These are phyloP conservation scores for Kluyveromyces aestuarii DNA, from an alignment of 805 yeast genomes.

Conservation along the genomic window DNA sequence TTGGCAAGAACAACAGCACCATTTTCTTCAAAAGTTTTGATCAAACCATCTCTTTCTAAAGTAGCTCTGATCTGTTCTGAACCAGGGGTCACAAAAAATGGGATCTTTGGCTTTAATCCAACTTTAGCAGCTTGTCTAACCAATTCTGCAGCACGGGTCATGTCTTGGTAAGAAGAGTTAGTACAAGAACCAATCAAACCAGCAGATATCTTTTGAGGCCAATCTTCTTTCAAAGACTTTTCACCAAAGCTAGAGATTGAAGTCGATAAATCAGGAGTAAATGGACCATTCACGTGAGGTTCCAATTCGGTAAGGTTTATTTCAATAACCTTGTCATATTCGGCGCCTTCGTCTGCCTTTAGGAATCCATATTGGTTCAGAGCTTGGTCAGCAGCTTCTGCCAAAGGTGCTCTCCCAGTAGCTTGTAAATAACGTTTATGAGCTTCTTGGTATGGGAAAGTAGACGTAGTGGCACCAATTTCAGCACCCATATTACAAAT, in stretches of 20 bases:
- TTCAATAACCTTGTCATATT: conserved; percentile 88
- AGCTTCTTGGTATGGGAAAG: conserved; percentile 87
- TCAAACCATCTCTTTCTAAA: conserved; percentile 87
- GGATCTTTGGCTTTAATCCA: conserved; percentile 84
- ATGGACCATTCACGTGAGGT: conserved; percentile 96
- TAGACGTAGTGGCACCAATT: conserved; percentile 97
- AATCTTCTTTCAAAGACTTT: conserved; percentile 59
- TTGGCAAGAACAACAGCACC: conserved; percentile 93
- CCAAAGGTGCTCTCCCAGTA: conserved; percentile 76
- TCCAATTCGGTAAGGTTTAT: conserved; percentile 79
- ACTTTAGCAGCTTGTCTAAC: conserved; percentile 78
- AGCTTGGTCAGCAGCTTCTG: conserved; percentile 66
- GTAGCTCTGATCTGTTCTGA: conserved; percentile 98
- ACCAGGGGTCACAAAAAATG: conserved; percentile 95
- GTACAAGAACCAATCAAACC: conserved; percentile 98
- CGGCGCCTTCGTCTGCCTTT: conserved; percentile 78
- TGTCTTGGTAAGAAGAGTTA: conserved; percentile 96
- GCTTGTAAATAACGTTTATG: conserved; percentile 72
- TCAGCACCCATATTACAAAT: conserved; percentile 99
- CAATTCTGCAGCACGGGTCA: conserved; percentile 91
- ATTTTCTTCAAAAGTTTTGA: conserved; percentile 66
- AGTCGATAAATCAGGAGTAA: conserved; percentile 95
- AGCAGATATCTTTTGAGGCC: conserved; percentile 84
- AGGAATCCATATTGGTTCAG: conserved; percentile 48
- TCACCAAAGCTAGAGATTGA: conserved; percentile 76